Percentiles rank a stretch among this genome's conserved stretches.
Evolutionary conservation across 1,284 basidiomycete species (phyloP).

Genomic region (Hymenochaete sp.): DNA sequence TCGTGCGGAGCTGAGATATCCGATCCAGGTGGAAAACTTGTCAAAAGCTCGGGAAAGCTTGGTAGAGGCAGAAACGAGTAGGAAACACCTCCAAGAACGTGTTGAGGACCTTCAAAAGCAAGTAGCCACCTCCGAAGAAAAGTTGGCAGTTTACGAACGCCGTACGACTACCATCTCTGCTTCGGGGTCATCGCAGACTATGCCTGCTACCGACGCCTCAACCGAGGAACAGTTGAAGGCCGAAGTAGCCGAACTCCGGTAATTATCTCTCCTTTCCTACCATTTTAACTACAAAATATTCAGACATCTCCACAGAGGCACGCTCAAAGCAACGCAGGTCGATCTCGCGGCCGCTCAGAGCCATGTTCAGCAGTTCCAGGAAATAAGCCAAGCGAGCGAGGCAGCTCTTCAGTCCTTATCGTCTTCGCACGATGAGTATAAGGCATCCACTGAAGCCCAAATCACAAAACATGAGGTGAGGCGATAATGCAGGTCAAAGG

Average conservation of each 20-base stretch:
- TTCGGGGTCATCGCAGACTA: not conserved
- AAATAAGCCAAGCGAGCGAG: slow-evolving; percentile 77
- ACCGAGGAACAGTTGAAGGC: slow-evolving; percentile 76
- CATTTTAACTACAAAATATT: not conserved
- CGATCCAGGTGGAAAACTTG: slow-evolving; percentile 52
- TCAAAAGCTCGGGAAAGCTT: slow-evolving; percentile 66
- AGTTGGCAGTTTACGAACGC: slow-evolving; percentile 80
- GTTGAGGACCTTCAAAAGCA: slow-evolving; percentile 65
- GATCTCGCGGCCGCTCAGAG: slow-evolving; percentile 61
- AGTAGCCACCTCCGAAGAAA: slow-evolving; percentile 71
- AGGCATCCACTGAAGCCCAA: slow-evolving; percentile 55
- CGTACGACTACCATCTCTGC: slow-evolving; percentile 34
- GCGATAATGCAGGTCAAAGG: slow-evolving; percentile 17
- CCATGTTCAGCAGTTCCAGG: slow-evolving; percentile 77
- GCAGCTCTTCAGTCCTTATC: slow-evolving; percentile 64
- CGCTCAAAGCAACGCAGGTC: slow-evolving; percentile 66
- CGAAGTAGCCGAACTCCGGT: slow-evolving; percentile 81
- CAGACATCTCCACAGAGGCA: slow-evolving; percentile 38
- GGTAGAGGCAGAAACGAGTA: slow-evolving; percentile 70
- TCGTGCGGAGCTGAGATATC: not conserved
- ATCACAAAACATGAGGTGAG: slow-evolving; percentile 60
- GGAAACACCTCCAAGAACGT: slow-evolving; percentile 71
- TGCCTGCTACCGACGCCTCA: slow-evolving; percentile 34
- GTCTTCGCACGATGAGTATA: slow-evolving; percentile 72
- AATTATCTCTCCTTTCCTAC: slow-evolving; percentile 20